phyloP scores from a whole-genome alignment of 108 stramenopile genomes.

The Cyclotella sp. region DNA sequence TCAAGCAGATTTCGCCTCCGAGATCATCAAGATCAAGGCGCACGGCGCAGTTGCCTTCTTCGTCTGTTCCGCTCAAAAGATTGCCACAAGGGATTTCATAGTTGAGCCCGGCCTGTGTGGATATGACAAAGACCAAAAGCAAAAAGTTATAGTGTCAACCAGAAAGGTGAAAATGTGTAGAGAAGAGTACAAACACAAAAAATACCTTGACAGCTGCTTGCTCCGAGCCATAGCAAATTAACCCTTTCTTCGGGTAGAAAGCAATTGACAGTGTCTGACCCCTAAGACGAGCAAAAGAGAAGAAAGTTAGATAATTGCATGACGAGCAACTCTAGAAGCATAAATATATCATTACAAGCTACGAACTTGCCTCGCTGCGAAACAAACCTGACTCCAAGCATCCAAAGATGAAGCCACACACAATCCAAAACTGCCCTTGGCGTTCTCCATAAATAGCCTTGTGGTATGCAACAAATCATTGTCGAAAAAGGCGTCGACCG shows the following conservation, averaged over 20 bases:
- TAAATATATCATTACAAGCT: too few species aligned
- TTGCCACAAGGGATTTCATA: conserved; percentile 52
- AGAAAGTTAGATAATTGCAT: too few species aligned
- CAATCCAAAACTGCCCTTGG: conserved; percentile 83
- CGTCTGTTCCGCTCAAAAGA: conserved; percentile 8
- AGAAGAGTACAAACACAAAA: background rate
- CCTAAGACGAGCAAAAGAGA: conserved; percentile 9
- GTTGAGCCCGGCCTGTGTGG: conserved; percentile 45
- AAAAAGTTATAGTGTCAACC: background rate
- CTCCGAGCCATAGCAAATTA: conserved; percentile 83
- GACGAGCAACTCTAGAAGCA: too few species aligned
- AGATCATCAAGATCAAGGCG: conserved; percentile 56
- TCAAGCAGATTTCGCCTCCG: conserved; percentile 53
- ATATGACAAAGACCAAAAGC: too few species aligned
- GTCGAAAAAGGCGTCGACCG: conserved; percentile 80
- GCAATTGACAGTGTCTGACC: conserved; percentile 83
- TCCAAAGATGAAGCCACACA: conserved; percentile 69
- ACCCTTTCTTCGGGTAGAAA: conserved; percentile 79
- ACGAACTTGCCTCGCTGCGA: conserved; percentile 65
- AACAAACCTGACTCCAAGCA: conserved; percentile 74
- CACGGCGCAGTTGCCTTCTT: conserved; percentile 44
- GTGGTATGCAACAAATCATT: conserved; percentile 76
- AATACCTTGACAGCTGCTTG: conserved; percentile 83
- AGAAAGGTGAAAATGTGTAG: background rate
- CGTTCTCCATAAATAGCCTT: conserved; percentile 67